Evolutionary conservation across 2,329 filamentous ascomycete genomes (phyloP).

Genomic region (Fusarium globosum): DNA sequence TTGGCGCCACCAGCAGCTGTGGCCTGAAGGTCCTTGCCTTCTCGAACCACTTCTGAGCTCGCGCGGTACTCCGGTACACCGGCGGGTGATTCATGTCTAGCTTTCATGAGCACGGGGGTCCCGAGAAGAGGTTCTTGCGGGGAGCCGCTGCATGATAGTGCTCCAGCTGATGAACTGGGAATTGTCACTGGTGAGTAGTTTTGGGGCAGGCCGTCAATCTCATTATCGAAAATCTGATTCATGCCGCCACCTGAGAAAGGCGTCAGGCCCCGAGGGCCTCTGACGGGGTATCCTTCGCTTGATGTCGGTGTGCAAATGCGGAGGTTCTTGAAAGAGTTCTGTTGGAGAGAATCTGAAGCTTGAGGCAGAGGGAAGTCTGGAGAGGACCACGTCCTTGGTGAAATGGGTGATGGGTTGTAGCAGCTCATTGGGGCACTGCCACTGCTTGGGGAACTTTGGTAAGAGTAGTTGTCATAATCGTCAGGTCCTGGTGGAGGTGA

Average conservation of each 20-base stretch:
- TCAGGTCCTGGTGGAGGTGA: conserved; percentile 53
- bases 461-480: conserved; percentile 53
- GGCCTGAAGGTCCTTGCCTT: conserved; percentile 15
- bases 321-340: conserved; percentile 36
- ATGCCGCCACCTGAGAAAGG: conserved; percentile 30
- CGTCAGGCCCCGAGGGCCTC: conserved; percentile 33
- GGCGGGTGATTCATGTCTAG: conserved; percentile 7
- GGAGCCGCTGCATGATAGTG: conserved; percentile 36
- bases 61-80: conserved; percentile 9
- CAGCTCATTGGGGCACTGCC: conserved; percentile 37
- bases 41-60: conserved; percentile 23
- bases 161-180: conserved; percentile 23
- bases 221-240: conserved; percentile 29
- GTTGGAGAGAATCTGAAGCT: conserved; percentile 34
- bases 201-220: conserved; percentile 30
- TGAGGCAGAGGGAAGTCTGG: conserved; percentile 40
- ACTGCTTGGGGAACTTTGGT: conserved; percentile 48
- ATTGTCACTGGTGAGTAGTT: conserved; percentile 21
- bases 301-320: conserved; percentile 44
- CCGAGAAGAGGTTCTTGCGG: conserved; percentile 32
- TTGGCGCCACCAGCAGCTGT: conserved; percentile 31
- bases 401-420: conserved; percentile 47
- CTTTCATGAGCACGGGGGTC: conserved; percentile 27
- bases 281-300: conserved; percentile 30
- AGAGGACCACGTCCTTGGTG: conserved; percentile 52